Base-by-base conservation (phyloP, 108 stramenopile species). In the Fragilariopsis cylindrus region DNA sequence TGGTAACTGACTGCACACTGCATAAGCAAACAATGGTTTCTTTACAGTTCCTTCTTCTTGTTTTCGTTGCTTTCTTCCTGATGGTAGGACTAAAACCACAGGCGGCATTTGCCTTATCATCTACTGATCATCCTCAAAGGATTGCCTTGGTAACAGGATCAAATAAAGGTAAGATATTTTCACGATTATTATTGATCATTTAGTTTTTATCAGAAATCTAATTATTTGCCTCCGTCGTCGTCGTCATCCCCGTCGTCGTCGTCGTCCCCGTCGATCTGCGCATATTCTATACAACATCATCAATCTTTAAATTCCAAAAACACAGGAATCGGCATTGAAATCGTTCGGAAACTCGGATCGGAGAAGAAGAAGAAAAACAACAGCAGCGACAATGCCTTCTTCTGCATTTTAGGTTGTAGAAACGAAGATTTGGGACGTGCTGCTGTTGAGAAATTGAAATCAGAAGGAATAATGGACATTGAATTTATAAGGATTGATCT, bases 131-230 rank as follows among this genome's bases (percentile, higher is more conserved):
- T 43, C 7, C 7, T 7, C 65, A 43, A 8, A 65, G 44, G 65
- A 65, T 86, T 40, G 85, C 78, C 3, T 54, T 85, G 11, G 67
- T 85, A 55, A 76, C 77, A 1, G 84, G 81, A 2, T 64, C 73
- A 6, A 88, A 88, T 74, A 88, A 85, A 49, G 87, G 87, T 47
- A 85, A 85, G 13, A 84, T 84, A 45, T 30, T 30, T 30, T 30
- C 2, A 30, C 30, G 30, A 30, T 30, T 30, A 30, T 2, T 30
- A 30, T 30, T 30, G 30, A 30, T 30, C 30, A 30, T 30, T 30
- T 30, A 30, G 30, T 30, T 30, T 30, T 30, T 85, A 84, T 70
- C 84, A 88, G 62, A 88, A 85, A n/a, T 82, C 82, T 12, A 69
- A 82, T 11, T 60, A 71, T 40, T 62, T 88, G 40, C 80, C 72